phyloP scores from a whole-genome alignment of 2,329 filamentous ascomycete genomes.

The Phialemonium atrogriseum region DNA sequence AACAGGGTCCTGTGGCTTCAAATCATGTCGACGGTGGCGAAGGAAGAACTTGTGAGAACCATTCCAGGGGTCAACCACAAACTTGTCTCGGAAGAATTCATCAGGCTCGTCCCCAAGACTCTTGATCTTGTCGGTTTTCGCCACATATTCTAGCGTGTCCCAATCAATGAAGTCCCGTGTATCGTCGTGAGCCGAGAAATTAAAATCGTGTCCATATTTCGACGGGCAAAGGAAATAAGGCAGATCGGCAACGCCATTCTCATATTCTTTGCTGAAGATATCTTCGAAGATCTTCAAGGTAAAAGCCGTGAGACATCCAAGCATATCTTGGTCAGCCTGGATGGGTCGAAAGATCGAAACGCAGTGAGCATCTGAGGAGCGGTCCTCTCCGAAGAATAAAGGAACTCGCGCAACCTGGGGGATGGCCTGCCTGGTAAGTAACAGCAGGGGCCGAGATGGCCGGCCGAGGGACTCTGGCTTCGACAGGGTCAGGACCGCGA shows the following conservation, averaged over 20 bases:
- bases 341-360: slow-evolving; percentile 35
- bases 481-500: slow-evolving; percentile 52
- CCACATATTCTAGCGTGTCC: slow-evolving; percentile 39
- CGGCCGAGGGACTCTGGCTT: slow-evolving; percentile 48
- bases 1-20: slow-evolving; percentile 57
- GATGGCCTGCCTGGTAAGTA: slow-evolving; percentile 61
- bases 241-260: slow-evolving; percentile 52
- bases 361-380: slow-evolving; percentile 49
- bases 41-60: slow-evolving; percentile 56
- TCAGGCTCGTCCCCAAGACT: slow-evolving; percentile 31
- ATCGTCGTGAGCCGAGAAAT: slow-evolving; percentile 12
- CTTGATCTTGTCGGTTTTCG: slow-evolving; percentile 14
- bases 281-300: slow-evolving; percentile 73
- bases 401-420: slow-evolving; percentile 60
- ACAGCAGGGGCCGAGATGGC: slow-evolving; percentile 53
- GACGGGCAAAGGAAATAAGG: slow-evolving; percentile 77
- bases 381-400: slow-evolving; percentile 61
- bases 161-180: slow-evolving; percentile 48
- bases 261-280: slow-evolving; percentile 82
- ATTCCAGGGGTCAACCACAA: slow-evolving; percentile 49
- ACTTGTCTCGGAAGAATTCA: slow-evolving; percentile 43
- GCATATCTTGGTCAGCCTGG: slow-evolving; percentile 27
- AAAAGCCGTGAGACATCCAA: slow-evolving; percentile 58
- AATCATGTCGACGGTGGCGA: slow-evolving; percentile 41
- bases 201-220: slow-evolving; percentile 16